Conservation (phyloP, 148 eudicot species). For the Cornus controversa region DNA sequence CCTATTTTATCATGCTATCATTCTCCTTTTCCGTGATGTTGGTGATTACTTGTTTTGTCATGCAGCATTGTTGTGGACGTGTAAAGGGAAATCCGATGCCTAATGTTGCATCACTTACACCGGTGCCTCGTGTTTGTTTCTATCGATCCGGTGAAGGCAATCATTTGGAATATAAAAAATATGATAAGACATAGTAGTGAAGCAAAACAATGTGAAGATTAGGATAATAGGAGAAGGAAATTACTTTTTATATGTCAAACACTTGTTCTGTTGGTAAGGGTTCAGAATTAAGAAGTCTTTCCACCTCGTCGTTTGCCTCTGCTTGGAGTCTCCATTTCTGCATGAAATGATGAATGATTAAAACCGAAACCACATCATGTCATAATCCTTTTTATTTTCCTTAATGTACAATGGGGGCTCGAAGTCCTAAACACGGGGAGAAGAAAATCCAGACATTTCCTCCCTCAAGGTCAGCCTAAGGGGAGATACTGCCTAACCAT, state of each 20-base stretch:
- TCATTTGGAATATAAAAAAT: too few relatives aligned
- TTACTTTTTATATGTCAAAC: neutral
- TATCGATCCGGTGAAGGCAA: neutral
- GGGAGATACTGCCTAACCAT: neutral
- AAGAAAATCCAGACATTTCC: too few relatives aligned
- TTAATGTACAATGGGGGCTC: too few relatives aligned
- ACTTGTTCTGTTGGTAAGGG: conserved; percentile 42
- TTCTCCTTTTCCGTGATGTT: neutral
- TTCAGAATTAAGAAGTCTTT: conserved; percentile 33
- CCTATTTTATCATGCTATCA: neutral
- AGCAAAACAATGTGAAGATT: neutral
- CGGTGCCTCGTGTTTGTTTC: neutral
- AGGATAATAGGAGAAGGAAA: neutral
- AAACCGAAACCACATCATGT: neutral
- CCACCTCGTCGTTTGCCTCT: conserved; percentile 77
- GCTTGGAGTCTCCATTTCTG: neutral
- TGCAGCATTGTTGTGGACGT: neutral
- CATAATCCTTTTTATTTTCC: too few relatives aligned
- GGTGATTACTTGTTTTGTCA: neutral
- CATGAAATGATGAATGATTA: neutral
- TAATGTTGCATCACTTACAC: neutral
- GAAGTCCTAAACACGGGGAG: too few relatives aligned
- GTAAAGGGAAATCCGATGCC: conserved; percentile 1
- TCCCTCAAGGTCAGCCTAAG: too few relatives aligned
- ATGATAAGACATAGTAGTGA: neutral